Evolutionary conservation across 1,284 basidiomycete genomes (phyloP).

Genomic region (Anthracocystis panici-leucophaei): DNA sequence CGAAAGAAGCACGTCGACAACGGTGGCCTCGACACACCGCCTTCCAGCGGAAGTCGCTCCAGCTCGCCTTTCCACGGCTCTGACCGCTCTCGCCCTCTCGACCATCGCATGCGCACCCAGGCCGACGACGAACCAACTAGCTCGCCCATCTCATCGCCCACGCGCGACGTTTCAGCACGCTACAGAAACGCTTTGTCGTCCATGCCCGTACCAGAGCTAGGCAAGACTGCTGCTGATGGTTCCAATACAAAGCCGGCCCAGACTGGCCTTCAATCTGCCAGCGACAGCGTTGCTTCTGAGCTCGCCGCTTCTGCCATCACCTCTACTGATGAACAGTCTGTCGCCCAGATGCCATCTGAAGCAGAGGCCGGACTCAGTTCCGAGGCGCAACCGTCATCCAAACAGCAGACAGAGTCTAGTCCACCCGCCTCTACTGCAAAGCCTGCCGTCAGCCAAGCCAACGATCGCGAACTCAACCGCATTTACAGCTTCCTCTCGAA

Average conservation of each 20-base stretch:
- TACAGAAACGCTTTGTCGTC: constrained; percentile 13
- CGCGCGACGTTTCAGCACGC: constrained; percentile 41
- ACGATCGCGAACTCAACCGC: constrained; percentile 36
- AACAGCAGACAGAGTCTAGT: neutral
- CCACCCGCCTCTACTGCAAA: constrained; percentile 8
- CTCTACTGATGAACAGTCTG: constrained; percentile 1
- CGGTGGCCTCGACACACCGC: constrained; percentile 48
- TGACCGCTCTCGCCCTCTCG: constrained; percentile 16
- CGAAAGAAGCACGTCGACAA: constrained; percentile 43
- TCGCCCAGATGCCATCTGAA: neutral
- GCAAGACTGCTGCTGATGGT: neutral
- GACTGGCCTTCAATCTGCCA: neutral
- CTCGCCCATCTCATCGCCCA: constrained; percentile 52
- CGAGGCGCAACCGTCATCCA: neutral
- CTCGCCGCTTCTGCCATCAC: neutral
- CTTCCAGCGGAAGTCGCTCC: constrained; percentile 49
- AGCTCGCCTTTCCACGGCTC: constrained; percentile 41
- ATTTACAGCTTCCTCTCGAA: constrained; percentile 48
- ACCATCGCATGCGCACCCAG: constrained; percentile 17
- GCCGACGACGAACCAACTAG: constrained; percentile 45
- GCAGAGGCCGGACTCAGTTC: neutral
- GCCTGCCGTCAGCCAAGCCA: constrained; percentile 6
- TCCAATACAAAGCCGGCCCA: neutral
- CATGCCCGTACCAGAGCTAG: constrained; percentile 19
- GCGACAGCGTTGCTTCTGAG: constrained; percentile 5